Percentiles rank a stretch among this genome's conserved stretches.
Conservation (phyloP, 2,329 filamentous ascomycete genomes). For the Pestalotiopsis sp. region DNA sequence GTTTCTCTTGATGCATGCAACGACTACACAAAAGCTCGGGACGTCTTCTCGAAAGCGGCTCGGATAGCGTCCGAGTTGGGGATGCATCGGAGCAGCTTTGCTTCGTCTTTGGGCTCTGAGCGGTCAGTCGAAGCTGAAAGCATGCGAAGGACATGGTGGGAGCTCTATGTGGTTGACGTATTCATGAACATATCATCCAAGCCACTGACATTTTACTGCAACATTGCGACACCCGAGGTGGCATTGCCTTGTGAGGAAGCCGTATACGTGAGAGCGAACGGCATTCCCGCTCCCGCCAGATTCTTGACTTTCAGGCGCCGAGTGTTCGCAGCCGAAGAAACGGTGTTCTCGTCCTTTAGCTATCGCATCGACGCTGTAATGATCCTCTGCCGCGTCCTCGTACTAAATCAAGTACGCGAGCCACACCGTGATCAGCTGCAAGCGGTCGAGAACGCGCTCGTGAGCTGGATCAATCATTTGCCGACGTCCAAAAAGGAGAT, state of each 20-base stretch:
- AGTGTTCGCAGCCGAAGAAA: background rate
- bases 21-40: background rate
- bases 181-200: slow-evolving; percentile 2
- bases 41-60: background rate
- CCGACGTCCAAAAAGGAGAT: background rate
- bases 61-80: background rate
- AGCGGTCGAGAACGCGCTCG: background rate
- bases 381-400: background rate
- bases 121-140: background rate
- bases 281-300: background rate
- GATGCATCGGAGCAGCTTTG: background rate
- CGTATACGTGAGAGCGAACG: background rate
- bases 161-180: slow-evolving; percentile 2
- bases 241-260: slow-evolving; percentile 1
- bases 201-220: background rate
- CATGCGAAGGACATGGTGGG: slow-evolving; percentile 3
- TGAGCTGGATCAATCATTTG: background rate
- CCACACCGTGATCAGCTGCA: slow-evolving; percentile 4
- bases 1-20: background rate
- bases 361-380: slow-evolving; percentile 1
- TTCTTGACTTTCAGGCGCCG: background rate
- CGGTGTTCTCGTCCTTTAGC: background rate
- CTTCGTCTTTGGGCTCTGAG: background rate
- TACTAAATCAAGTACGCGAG: background rate
- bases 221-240: background rate